These are phyloP conservation scores for Phylloporus arenicola DNA, from an alignment of 768 basidiomycete genomes.

Conservation along the genomic window DNA sequence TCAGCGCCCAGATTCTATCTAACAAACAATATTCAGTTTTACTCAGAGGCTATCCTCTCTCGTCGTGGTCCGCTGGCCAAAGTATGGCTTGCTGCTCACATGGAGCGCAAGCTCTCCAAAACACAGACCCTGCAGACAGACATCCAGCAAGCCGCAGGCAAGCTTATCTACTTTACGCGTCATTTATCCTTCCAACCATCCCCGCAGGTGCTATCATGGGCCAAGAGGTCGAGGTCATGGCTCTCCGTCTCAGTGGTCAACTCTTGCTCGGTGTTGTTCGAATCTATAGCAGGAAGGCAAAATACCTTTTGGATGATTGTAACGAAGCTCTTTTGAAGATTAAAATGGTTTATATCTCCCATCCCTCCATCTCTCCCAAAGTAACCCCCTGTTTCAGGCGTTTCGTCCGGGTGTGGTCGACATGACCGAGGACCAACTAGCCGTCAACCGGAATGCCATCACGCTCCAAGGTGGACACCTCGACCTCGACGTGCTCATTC, in stretches of 20 bases:
- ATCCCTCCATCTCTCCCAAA: background rate
- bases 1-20: background rate
- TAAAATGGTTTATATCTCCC: conserved; percentile 63
- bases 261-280: conserved; percentile 93
- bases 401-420: conserved; percentile 95
- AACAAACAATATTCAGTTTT: conserved; percentile 45
- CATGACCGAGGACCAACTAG: conserved; percentile 90
- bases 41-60: conserved; percentile 90
- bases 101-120: conserved; percentile 97
- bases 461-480: conserved; percentile 74
- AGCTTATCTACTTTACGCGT: background rate
- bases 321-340: conserved; percentile 94
- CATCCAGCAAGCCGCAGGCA: conserved; percentile 90
- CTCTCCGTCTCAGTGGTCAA: conserved; percentile 93
- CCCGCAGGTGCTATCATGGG: conserved; percentile 82
- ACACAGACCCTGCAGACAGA: conserved; percentile 91
- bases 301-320: conserved; percentile 96
- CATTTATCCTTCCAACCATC: background rate
- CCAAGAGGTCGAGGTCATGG: conserved; percentile 89
- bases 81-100: conserved; percentile 99
- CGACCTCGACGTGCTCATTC: conserved; percentile 74
- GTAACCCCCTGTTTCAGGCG: conserved; percentile 45
- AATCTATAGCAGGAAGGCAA: conserved; percentile 96
- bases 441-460: conserved; percentile 82
- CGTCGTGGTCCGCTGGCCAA: conserved; percentile 91